These are phyloP conservation scores for Coemansia sp. DNA, from an alignment of 192 early-diverging fungal genomes.

Conservation along the genomic window DNA sequence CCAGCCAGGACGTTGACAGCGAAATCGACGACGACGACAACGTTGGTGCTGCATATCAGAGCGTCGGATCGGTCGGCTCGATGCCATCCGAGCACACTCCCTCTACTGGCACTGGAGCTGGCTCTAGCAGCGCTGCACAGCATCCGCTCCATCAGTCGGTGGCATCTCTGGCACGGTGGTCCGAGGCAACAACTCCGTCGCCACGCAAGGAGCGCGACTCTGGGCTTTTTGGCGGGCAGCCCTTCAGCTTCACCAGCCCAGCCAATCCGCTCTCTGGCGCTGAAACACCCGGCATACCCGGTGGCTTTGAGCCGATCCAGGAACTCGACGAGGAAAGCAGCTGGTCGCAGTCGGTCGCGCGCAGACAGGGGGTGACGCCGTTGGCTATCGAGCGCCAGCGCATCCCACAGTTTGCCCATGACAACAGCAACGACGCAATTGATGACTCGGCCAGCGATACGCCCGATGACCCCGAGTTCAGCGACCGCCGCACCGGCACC, in stretches of 20 bases:
- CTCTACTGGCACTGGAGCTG: no score
- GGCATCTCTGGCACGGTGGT: slow-evolving; percentile 23
- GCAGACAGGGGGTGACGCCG: slow-evolving; percentile 1
- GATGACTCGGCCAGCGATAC: not conserved
- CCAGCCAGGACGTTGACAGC: not conserved
- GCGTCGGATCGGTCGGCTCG: no score
- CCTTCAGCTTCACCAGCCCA: slow-evolving; percentile 26
- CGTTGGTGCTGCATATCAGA: no score
- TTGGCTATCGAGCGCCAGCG: slow-evolving; percentile 1
- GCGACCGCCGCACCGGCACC: not conserved
- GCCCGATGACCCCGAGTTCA: not conserved
- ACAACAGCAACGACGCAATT: not conserved
- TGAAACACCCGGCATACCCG: not conserved
- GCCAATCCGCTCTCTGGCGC: slow-evolving; percentile 5
- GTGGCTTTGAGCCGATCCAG: slow-evolving; percentile 41
- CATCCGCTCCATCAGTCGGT: not conserved
- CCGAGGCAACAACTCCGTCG: slow-evolving; percentile 32
- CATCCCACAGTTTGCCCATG: not conserved
- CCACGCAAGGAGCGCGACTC: slow-evolving; percentile 36
- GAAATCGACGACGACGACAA: not conserved
- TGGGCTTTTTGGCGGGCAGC: slow-evolving; percentile 39
- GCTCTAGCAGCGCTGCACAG: no score
- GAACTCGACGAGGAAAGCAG: slow-evolving; percentile 32
- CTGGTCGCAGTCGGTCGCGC: slow-evolving; percentile 15
- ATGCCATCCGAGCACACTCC: no score